A percentile compares a stretch with the other conserved stretches of the same genome.
These are phyloP conservation scores for Sordariomycetes sp. DNA, from an alignment of 2,329 filamentous ascomycete species.

Conservation along the genomic window DNA sequence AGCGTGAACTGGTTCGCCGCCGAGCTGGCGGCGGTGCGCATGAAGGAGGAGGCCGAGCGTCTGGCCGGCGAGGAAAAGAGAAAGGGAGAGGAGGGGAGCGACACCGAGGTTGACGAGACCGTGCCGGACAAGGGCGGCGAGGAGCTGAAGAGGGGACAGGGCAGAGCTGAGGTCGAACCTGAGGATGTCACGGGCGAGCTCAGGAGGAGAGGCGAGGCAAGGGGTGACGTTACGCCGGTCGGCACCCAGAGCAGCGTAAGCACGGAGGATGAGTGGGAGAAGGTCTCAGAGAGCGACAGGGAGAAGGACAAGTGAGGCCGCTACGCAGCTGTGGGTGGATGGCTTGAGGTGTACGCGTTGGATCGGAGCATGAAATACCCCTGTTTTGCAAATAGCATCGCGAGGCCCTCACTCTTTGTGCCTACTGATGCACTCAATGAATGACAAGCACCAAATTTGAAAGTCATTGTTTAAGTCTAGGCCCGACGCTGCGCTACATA, in stretches of 20 bases:
- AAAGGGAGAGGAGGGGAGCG: constrained; percentile 14
- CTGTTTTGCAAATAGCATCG: too few relatives aligned
- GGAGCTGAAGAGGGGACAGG: background rate
- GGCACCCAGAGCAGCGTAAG: constrained; percentile 52
- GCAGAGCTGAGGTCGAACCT: constrained; percentile 38
- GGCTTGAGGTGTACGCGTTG: too few relatives aligned
- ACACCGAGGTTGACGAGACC: constrained; percentile 18
- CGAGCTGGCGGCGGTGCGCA: constrained; percentile 42
- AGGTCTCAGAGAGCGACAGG: constrained; percentile 67
- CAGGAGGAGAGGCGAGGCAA: background rate
- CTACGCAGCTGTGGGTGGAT: constrained; percentile 4
- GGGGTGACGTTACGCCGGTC: constrained; percentile 14
- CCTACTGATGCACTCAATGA: too few relatives aligned
- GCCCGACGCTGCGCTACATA: too few relatives aligned
- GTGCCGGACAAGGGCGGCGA: background rate
- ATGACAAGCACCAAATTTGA: too few relatives aligned
- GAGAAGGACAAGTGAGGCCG: constrained; percentile 55
- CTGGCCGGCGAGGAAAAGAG: constrained; percentile 23
- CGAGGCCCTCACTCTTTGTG: too few relatives aligned
- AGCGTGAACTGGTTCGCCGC: constrained; percentile 94
- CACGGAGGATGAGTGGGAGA: constrained; percentile 97
- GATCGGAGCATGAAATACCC: too few relatives aligned
- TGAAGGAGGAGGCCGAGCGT: constrained; percentile 25
- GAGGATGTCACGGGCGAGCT: background rate
- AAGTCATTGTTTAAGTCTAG: too few relatives aligned